phyloP scores from a whole-genome alignment of 768 basidiomycete species.

The Podaxis carcinomalis region DNA sequence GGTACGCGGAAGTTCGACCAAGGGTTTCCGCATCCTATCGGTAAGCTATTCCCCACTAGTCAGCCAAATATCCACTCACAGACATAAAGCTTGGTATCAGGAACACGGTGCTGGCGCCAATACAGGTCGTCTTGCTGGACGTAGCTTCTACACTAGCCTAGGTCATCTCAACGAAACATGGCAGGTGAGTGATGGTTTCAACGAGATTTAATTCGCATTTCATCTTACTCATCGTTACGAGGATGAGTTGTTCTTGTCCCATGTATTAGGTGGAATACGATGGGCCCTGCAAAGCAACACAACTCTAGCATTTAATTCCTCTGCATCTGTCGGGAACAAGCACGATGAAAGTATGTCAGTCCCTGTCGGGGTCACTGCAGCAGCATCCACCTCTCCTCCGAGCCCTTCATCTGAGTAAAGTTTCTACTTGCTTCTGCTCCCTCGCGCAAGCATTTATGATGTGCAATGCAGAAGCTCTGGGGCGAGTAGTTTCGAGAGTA shows the following conservation, averaged over 20 bases:
- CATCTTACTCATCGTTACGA: slow-evolving; percentile 22
- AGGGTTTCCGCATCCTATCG: slow-evolving; percentile 75
- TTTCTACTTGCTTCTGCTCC: not conserved
- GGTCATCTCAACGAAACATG: slow-evolving; percentile 80
- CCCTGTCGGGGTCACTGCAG: not conserved
- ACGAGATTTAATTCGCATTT: not conserved
- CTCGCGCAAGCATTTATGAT: not conserved
- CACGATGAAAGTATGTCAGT: not conserved
- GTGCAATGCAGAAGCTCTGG: not conserved
- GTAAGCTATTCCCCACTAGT: slow-evolving; percentile 28
- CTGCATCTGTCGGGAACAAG: slow-evolving; percentile 54
- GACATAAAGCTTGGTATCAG: slow-evolving; percentile 73
- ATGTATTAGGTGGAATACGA: slow-evolving; percentile 70
- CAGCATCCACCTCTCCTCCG: not conserved
- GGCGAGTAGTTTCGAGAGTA: not conserved
- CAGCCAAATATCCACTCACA: not conserved
- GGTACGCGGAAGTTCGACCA: slow-evolving; percentile 52
- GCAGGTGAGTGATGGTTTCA: slow-evolving; percentile 41
- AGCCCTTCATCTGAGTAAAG: not conserved
- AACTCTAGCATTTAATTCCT: slow-evolving; percentile 60
- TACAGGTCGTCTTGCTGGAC: slow-evolving; percentile 46
- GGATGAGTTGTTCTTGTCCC: slow-evolving; percentile 65
- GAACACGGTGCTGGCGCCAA: slow-evolving; percentile 66
- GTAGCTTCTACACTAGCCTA: slow-evolving; percentile 81
- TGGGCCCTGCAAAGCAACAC: slow-evolving; percentile 73